Percentiles rank a stretch among this genome's conserved stretches.
These are phyloP conservation scores for Fusarium sp. DNA, from an alignment of 2,329 filamentous ascomycete species.

Conservation along the genomic window DNA sequence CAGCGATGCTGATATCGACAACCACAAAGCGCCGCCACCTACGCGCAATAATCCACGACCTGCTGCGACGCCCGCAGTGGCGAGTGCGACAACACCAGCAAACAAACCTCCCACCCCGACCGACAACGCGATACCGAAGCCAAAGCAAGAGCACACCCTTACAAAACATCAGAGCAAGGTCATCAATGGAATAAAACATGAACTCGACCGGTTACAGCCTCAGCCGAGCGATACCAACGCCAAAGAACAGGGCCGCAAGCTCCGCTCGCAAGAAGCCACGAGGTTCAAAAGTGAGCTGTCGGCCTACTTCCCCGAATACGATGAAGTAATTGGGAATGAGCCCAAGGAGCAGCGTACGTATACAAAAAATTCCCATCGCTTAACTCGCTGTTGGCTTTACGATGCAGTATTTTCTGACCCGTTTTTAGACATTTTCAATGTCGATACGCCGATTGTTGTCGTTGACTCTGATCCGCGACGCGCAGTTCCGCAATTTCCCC, in stretches of 20 bases:
- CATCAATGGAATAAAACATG: conserved; percentile 73
- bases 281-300: conserved; percentile 93
- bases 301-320: conserved; percentile 93
- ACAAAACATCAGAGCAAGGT: conserved; percentile 72
- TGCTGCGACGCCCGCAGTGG: conserved; percentile 42
- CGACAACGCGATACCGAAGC: conserved; percentile 30
- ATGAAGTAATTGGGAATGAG: conserved; percentile 91
- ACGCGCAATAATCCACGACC: conserved; percentile 44
- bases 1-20: conserved; percentile 42
- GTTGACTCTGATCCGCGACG: conserved; percentile 66
- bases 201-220: conserved; percentile 70
- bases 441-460: conserved; percentile 81
- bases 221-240: conserved; percentile 60
- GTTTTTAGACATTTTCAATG: conserved; percentile 76
- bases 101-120: conserved; percentile 35
- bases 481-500: conserved; percentile 49
- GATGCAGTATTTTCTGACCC: conserved; percentile 27
- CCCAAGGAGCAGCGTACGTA: conserved; percentile 81
- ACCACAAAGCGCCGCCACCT: conserved; percentile 49
- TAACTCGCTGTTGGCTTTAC: conserved; percentile 1
- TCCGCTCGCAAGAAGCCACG: conserved; percentile 88
- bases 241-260: conserved; percentile 77
- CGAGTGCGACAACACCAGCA: conserved; percentile 35
- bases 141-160: conserved; percentile 51
- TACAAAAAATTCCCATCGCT: conserved; percentile 42